phyloP scores from a whole-genome alignment of 2,329 filamentous ascomycete genomes.

The Zasmidium citrigriseum region DNA sequence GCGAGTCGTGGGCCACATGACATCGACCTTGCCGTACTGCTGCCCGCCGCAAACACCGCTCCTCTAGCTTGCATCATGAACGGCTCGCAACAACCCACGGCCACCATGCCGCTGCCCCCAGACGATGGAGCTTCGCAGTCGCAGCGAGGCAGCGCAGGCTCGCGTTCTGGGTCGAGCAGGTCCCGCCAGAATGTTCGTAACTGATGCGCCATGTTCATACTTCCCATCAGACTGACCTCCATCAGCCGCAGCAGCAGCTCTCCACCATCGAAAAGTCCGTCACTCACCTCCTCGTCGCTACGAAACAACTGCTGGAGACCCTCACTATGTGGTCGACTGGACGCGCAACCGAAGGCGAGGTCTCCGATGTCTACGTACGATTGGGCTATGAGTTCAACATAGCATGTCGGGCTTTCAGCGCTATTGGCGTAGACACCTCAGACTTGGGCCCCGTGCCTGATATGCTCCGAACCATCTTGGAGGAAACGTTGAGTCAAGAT shows the following conservation, averaged over 20 bases:
- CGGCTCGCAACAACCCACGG: conserved; percentile 14
- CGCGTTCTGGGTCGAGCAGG: conserved; percentile 24
- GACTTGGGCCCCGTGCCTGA: conserved; percentile 96
- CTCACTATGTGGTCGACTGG: conserved; percentile 96
- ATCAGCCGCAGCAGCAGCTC: conserved; percentile 70
- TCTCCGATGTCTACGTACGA: conserved; percentile 97
- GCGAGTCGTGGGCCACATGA: not conserved
- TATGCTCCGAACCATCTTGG: conserved; percentile 82
- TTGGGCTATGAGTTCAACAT: conserved; percentile 99
- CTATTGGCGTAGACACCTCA: conserved; percentile 92
- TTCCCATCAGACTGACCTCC: conserved; percentile 22
- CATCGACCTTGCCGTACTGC: not conserved
- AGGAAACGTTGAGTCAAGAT: conserved; percentile 95
- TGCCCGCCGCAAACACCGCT: not conserved
- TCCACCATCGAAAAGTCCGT: conserved; percentile 99
- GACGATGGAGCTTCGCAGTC: conserved; percentile 21
- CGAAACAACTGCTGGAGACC: conserved; percentile 95
- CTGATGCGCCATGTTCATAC: not conserved
- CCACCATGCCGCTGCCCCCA: conserved; percentile 19
- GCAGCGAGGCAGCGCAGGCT: conserved; percentile 30
- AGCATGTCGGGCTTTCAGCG: conserved; percentile 92
- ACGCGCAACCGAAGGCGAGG: conserved; percentile 87
- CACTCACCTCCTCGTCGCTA: conserved; percentile 93
- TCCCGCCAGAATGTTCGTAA: conserved; percentile 30
- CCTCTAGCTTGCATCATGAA: conserved; percentile 16